phyloP scores from a whole-genome alignment of 345 rosid genomes.

The Eutrema yunnanense region DNA sequence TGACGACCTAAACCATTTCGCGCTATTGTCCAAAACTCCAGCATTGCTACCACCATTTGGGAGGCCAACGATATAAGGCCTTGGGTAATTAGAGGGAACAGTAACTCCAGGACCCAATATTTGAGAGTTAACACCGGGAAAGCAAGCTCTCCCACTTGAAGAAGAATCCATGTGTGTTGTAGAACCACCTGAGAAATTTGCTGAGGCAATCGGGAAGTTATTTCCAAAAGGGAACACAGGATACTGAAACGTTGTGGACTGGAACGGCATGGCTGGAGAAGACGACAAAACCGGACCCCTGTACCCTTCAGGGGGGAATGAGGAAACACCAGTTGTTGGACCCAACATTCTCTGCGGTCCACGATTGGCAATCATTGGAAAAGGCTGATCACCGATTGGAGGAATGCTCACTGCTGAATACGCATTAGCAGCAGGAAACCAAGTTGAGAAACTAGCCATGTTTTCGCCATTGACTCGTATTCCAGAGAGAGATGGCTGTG shows the following conservation, averaged over 20 bases:
- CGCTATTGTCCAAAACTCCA: slow-evolving; percentile 36
- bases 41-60: slow-evolving; percentile 42
- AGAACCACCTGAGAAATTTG: slow-evolving; percentile 55
- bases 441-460: slow-evolving; percentile 47
- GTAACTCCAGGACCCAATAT: slow-evolving; percentile 48
- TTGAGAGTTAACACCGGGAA: slow-evolving; percentile 59
- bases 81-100: slow-evolving; percentile 41
- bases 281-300: slow-evolving; percentile 66
- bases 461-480: slow-evolving; percentile 43
- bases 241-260: slow-evolving; percentile 60
- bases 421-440: slow-evolving; percentile 54
- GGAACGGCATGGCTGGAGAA: slow-evolving; percentile 82
- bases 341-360: slow-evolving; percentile 62
- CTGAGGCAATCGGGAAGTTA: slow-evolving; percentile 53
- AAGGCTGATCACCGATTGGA: slow-evolving; percentile 57
- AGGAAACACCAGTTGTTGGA: slow-evolving; percentile 39
- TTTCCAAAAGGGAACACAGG: slow-evolving; percentile 53
- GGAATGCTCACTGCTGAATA: slow-evolving; percentile 57
- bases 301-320: slow-evolving; percentile 50
- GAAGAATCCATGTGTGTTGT: slow-evolving; percentile 59
- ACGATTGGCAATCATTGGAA: slow-evolving; percentile 45
- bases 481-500: slow-evolving; percentile 50
- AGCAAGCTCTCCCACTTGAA: slow-evolving; percentile 54
- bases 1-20: slow-evolving; percentile 69
- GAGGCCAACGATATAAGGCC: slow-evolving; percentile 60